Evolutionary conservation across 1,139 yeast genomes (phyloP).

Genomic region (Debaryomycetaceae sp.): DNA sequence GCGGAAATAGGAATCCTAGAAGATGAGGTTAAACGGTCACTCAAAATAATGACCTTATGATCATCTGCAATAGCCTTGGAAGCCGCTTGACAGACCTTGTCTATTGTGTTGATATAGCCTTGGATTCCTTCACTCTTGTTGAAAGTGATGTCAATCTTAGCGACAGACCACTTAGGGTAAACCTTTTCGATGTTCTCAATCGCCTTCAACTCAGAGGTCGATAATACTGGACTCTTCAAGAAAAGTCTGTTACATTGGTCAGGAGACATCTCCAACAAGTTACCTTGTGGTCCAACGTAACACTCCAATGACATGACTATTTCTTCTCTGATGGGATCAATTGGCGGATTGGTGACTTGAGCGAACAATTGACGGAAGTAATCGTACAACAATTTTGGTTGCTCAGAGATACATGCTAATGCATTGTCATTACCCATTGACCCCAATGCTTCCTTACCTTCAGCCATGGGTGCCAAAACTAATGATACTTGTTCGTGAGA

Average conservation of each 20-base stretch:
- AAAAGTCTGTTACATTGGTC: constrained; percentile 86
- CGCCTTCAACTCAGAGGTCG: constrained; percentile 71
- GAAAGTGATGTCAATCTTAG: constrained; percentile 86
- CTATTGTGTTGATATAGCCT: constrained; percentile 84
- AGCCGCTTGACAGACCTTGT: constrained; percentile 84
- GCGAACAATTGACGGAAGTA: constrained; percentile 96
- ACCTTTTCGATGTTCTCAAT: constrained; percentile 66
- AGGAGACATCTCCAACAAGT: constrained; percentile 87
- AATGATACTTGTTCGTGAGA: constrained; percentile 86
- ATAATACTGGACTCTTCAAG: constrained; percentile 77
- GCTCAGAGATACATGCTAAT: constrained; percentile 92
- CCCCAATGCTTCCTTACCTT: constrained; percentile 92
- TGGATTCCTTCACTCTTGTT: constrained; percentile 74
- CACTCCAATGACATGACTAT: constrained; percentile 97
- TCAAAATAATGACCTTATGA: constrained; percentile 68
- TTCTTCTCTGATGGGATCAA: constrained; percentile 95
- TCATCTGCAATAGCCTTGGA: constrained; percentile 77
- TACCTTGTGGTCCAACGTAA: constrained; percentile 97
- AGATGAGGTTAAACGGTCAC: constrained; percentile 63
- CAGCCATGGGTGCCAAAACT: constrained; percentile 92
- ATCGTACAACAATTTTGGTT: constrained; percentile 86
- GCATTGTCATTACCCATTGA: constrained; percentile 99
- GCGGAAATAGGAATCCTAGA: constrained; percentile 79
- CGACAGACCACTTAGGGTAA: constrained; percentile 84
- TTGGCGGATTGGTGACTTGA: constrained; percentile 98